Base-by-base conservation (phyloP, 306 rosid species). In the Glycyrrhiza uralensis region DNA sequence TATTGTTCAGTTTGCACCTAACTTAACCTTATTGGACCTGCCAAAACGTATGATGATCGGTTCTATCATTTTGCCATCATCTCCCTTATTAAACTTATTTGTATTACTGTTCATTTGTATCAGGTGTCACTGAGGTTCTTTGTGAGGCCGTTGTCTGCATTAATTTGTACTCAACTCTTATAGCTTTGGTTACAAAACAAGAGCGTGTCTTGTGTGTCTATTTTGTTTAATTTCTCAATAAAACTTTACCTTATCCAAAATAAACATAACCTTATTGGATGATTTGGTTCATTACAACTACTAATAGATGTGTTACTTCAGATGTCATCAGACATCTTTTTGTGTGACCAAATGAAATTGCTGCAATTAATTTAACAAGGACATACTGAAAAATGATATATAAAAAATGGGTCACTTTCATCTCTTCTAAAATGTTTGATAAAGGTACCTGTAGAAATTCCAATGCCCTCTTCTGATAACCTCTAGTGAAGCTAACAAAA, bases 401-500 rank as follows among this genome's bases (percentile, higher is more conserved):
- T 29, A 32, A 2, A 28, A 11, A n/a, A n/a, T n/a, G n/a, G n/a
- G 26, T 69, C 1, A 45, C 9, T 9, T 42, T 57, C 1, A 39
- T 30, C 20, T 17, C 1, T 39, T 60, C 3, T 35, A 29, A 22
- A 28, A 17, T 12, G 42, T 2, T 35, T 14, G 58, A 52, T 33
- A 56, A 66, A 38, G 42, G 42, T 44, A 91, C 99, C 99, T 89
- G 85, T 91, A 94, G 75, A 91, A 94, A 78, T 94, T 94, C 99
- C 99, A 94, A 81, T 91, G 99, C 7, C 99, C 99, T 63, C 99
- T 70, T 52, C 99, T 83, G 75, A 89, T 86, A 66, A 94, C 97
- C 71, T 94, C 99, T 19, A 91, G 44, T 14, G 99, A 94, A 66
- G 95, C 97, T 44, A 88, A 62, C 49, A 89, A 41, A 77, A 94